Percentiles rank a stretch among this genome's conserved stretches.
phyloP scores from a whole-genome alignment of 495 filamentous ascomycete genomes.

The Niebla homalea region DNA sequence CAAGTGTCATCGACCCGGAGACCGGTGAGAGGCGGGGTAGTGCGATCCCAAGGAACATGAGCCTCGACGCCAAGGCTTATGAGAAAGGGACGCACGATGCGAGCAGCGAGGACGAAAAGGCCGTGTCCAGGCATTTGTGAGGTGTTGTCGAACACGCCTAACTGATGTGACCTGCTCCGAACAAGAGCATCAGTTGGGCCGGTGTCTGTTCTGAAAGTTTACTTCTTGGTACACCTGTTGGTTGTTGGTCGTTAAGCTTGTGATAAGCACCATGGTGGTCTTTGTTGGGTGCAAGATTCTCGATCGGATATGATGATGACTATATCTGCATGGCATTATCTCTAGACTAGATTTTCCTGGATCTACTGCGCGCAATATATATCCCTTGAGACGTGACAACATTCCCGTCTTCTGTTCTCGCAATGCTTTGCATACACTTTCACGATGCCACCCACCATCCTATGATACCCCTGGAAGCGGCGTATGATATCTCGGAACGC shows the following conservation, averaged over 20 bases:
- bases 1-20: conserved; percentile 33
- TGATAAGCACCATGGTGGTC: background rate
- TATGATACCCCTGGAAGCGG: no score
- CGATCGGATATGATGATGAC: background rate
- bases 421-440: no score
- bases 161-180: background rate
- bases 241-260: background rate
- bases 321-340: no score
- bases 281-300: background rate
- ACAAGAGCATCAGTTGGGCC: background rate
- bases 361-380: no score
- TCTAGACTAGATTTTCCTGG: no score
- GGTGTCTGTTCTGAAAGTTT: background rate
- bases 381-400: no score
- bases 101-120: background rate
- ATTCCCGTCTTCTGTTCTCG: no score
- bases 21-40: conserved; percentile 13
- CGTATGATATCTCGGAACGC: no score
- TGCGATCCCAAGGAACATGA: conserved; percentile 8
- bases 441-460: no score
- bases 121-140: background rate
- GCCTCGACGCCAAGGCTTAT: conserved; percentile 5
- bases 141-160: background rate
- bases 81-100: background rate
- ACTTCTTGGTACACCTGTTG: background rate